Conservation (phyloP, 2,329 filamentous ascomycete genomes). For the Periglandula ipomoeae region DNA sequence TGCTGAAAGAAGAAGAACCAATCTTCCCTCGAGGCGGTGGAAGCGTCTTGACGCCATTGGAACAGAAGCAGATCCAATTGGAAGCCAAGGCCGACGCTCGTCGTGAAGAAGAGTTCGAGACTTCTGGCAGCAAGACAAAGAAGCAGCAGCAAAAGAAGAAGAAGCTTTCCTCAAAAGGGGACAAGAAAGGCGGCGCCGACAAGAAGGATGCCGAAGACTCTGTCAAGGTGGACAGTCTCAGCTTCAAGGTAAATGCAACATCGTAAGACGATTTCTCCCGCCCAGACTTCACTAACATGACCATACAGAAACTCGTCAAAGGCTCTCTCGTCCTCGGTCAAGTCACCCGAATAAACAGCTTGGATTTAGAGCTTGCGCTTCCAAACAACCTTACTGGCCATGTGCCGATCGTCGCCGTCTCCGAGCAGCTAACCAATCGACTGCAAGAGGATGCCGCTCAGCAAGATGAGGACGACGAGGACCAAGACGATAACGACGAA, state of each 20-base stretch:
- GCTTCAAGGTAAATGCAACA: slow-evolving; percentile 61
- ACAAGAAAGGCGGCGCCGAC: slow-evolving; percentile 43
- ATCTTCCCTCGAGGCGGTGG: slow-evolving; percentile 89
- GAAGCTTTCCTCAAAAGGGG: slow-evolving; percentile 44
- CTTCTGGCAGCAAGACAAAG: slow-evolving; percentile 30
- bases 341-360: slow-evolving; percentile 67
- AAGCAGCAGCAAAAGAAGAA: slow-evolving; percentile 38
- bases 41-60: slow-evolving; percentile 81
- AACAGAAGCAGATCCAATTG: slow-evolving; percentile 92
- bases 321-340: slow-evolving; percentile 86
- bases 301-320: slow-evolving; percentile 61
- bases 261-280: neutral
- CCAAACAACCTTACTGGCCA: slow-evolving; percentile 91
- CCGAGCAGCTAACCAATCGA: slow-evolving; percentile 64
- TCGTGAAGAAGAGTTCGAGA: slow-evolving; percentile 67
- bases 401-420: slow-evolving; percentile 86
- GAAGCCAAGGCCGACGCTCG: slow-evolving; percentile 88
- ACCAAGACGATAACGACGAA: slow-evolving; percentile 31
- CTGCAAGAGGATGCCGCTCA: slow-evolving; percentile 58
- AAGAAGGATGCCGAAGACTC: slow-evolving; percentile 36
- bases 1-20: slow-evolving; percentile 68
- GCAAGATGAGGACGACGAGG: slow-evolving; percentile 42
- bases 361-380: slow-evolving; percentile 72
- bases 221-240: slow-evolving; percentile 76
- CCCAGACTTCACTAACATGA: slow-evolving; percentile 15